phyloP scores from a whole-genome alignment of 306 rosid genomes.

The Ziziphus jujuba region DNA sequence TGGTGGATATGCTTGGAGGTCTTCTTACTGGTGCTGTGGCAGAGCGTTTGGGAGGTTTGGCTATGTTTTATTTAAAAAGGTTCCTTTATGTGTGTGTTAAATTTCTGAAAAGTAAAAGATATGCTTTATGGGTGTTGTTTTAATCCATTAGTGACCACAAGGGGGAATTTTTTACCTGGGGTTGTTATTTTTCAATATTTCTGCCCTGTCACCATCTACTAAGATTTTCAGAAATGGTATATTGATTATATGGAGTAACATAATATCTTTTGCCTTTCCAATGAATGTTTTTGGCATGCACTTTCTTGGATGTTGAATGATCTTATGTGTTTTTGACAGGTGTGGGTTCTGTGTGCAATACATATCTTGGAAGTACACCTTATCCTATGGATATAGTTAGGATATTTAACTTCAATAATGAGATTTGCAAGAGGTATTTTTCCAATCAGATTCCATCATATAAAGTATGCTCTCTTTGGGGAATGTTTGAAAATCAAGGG shows the following conservation, averaged over 20 bases:
- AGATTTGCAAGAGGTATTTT: slow-evolving; percentile 71
- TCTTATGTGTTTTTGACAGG: slow-evolving; percentile 52
- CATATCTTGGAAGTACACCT: slow-evolving; percentile 67
- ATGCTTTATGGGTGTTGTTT: background rate
- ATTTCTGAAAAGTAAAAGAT: background rate
- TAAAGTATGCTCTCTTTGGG: no score
- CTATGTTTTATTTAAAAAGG: slow-evolving; percentile 10
- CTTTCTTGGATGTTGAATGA: background rate
- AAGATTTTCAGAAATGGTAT: no score
- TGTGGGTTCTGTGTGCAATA: slow-evolving; percentile 68
- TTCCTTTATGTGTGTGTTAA: slow-evolving; percentile 11
- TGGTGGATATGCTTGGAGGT: slow-evolving; percentile 88
- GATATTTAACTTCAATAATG: slow-evolving; percentile 76
- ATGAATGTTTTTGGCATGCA: background rate
- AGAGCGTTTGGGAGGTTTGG: slow-evolving; percentile 86
- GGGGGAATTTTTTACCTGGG: no score
- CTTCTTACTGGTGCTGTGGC: slow-evolving; percentile 96
- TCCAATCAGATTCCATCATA: background rate
- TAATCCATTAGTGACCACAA: background rate
- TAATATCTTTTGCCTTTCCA: no score
- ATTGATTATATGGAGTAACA: no score
- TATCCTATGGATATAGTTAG: slow-evolving; percentile 75
- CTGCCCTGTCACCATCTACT: no score
- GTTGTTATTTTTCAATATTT: no score
- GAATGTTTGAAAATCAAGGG: no score